Percentiles rank a stretch among this genome's conserved stretches.
Evolutionary conservation across 192 early-diverging fungal genomes (phyloP).

Genomic region (Mortierella alpina): DNA sequence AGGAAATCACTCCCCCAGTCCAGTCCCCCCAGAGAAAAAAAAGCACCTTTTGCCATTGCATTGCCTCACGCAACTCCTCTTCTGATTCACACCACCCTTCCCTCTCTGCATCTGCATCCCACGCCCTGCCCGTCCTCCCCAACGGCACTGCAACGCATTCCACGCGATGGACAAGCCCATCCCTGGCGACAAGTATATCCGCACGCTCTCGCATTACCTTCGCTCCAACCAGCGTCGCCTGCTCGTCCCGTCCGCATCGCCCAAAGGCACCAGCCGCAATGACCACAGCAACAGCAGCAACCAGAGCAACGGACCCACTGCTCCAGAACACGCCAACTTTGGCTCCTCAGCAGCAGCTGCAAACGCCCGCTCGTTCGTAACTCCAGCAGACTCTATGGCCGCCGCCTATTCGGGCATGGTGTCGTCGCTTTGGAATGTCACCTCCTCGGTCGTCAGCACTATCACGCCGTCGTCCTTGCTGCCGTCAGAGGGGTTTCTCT

Average conservation of each 20-base stretch:
- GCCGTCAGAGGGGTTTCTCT: neutral
- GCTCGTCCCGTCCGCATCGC: conserved; percentile 8
- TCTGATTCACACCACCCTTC: neutral
- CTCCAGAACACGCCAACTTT: conserved; percentile 10
- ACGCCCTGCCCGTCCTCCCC: neutral
- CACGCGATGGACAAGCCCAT: conserved; percentile 44
- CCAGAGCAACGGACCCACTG: neutral
- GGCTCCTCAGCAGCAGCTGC: conserved; percentile 33
- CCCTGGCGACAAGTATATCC: conserved; percentile 62
- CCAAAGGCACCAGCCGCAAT: conserved; percentile 1
- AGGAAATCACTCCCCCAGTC: too few relatives aligned
- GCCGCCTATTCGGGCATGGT: conserved; percentile 46
- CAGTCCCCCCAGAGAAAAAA: too few relatives aligned
- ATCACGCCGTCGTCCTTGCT: conserved; percentile 16
- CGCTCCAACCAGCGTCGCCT: conserved; percentile 62
- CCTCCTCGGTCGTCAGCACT: conserved; percentile 30
- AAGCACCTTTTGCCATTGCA: too few relatives aligned
- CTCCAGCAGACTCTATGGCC: conserved; percentile 45
- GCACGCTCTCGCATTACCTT: conserved; percentile 65
- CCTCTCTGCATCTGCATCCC: neutral
- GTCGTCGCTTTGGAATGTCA: conserved; percentile 37
- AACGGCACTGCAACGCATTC: neutral
- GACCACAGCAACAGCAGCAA: too few relatives aligned
- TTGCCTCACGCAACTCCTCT: too few relatives aligned
- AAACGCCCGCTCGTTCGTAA: conserved; percentile 43